Conservation (phyloP, 495 filamentous ascomycete genomes). For the Aspergillus olivimuriae region DNA sequence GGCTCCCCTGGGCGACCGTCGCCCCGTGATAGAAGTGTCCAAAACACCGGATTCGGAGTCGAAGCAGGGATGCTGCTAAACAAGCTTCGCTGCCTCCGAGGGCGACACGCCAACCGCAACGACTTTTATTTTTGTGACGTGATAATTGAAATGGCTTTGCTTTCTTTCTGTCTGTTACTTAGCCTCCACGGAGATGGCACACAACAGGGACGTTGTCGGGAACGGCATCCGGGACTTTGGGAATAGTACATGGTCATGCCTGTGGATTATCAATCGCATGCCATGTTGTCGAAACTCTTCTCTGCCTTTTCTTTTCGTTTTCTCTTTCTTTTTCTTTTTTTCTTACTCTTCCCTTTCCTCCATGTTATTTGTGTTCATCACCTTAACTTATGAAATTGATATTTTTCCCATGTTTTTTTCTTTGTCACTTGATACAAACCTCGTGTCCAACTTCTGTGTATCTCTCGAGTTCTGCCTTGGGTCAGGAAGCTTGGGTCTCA, state of each 20-base stretch:
- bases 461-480: too few species aligned
- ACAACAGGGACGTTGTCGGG: conserved; percentile 34
- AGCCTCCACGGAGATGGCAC: conserved; percentile 34
- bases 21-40: conserved; percentile 72
- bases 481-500: not conserved
- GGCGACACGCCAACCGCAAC: conserved; percentile 31
- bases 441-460: too few species aligned
- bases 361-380: not conserved
- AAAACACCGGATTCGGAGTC: conserved; percentile 68
- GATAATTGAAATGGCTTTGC: conserved; percentile 37
- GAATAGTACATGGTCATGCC: conserved; percentile 20
- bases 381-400: conserved; percentile 6
- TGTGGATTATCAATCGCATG: conserved; percentile 19
- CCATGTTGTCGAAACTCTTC: conserved; percentile 14
- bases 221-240: conserved; percentile 21
- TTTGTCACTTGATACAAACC: not conserved
- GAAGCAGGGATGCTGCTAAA: conserved; percentile 84
- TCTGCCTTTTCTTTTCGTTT: conserved; percentile 12
- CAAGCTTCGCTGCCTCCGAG: conserved; percentile 7
- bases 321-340: conserved; percentile 4
- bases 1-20: conserved; percentile 65
- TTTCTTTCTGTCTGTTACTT: conserved; percentile 37
- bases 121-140: conserved; percentile 38
- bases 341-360: conserved; percentile 1
- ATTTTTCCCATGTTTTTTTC: not conserved